Evolutionary conservation across 179 eudicot species (phyloP).

Genomic region (Beta corolliflora): DNA sequence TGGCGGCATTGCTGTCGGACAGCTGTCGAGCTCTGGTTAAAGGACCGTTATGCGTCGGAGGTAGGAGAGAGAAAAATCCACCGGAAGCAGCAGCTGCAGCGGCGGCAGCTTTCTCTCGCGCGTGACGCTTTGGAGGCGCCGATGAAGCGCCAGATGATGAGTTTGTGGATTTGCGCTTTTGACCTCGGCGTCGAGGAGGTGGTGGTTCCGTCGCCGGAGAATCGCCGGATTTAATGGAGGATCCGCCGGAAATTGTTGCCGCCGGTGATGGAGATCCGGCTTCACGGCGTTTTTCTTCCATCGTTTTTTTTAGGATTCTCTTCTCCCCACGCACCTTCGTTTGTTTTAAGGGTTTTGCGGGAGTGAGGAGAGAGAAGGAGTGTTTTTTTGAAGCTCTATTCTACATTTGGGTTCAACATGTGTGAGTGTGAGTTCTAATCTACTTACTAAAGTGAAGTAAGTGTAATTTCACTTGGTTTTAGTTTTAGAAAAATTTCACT

Average conservation of each 20-base stretch:
- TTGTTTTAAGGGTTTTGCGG: slow-evolving; percentile 14
- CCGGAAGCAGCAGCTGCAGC: slow-evolving; percentile 41
- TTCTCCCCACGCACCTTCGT: too few relatives aligned
- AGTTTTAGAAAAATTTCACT: too few relatives aligned
- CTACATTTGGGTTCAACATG: too few relatives aligned
- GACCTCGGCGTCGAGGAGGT: slow-evolving; percentile 68
- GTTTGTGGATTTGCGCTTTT: slow-evolving; percentile 62
- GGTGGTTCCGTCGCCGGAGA: slow-evolving; percentile 48
- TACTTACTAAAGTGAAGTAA: too few relatives aligned
- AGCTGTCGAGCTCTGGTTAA: slow-evolving; percentile 75
- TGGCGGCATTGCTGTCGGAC: slow-evolving; percentile 53
- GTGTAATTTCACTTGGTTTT: too few relatives aligned
- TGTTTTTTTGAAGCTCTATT: background rate
- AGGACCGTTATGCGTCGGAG: slow-evolving; percentile 86
- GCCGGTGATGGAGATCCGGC: slow-evolving; percentile 48
- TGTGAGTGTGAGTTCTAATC: too few relatives aligned
- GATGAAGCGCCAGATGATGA: slow-evolving; percentile 33
- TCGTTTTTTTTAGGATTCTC: slow-evolving; percentile 7
- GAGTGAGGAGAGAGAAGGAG: background rate
- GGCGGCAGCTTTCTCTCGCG: slow-evolving; percentile 71
- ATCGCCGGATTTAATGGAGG: slow-evolving; percentile 30
- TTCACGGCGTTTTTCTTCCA: slow-evolving; percentile 77
- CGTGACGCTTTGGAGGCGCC: slow-evolving; percentile 68
- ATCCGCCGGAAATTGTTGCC: slow-evolving; percentile 28
- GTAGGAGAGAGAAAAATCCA: slow-evolving; percentile 25